Percentiles rank a stretch among this genome's conserved stretches.
Conservation (phyloP, 179 eudicot genomes). For the Beta corolliflora region DNA sequence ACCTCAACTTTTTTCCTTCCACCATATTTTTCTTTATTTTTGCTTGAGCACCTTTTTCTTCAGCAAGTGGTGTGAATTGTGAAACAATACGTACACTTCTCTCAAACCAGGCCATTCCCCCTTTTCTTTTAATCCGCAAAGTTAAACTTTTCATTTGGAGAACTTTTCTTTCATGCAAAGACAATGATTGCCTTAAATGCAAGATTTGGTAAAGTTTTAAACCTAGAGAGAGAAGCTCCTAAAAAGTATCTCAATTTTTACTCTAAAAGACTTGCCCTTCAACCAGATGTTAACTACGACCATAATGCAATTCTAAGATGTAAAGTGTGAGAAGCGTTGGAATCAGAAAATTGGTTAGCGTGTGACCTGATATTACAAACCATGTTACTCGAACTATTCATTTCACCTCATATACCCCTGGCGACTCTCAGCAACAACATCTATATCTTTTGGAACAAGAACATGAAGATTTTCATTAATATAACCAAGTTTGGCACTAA, state of each 20-base stretch:
- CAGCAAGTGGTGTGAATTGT: too few species aligned
- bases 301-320: too few species aligned
- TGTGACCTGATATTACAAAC: too few species aligned
- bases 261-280: not conserved
- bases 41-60: too few species aligned
- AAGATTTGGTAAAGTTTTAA: not conserved
- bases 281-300: not conserved
- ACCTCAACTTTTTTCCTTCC: not conserved
- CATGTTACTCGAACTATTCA: not conserved
- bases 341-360: too few species aligned
- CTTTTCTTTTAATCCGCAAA: not conserved
- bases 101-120: too few species aligned
- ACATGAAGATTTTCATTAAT: not conserved
- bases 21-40: too few species aligned
- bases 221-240: not conserved
- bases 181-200: not conserved
- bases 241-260: too few species aligned
- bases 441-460: not conserved
- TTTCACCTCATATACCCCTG: not conserved
- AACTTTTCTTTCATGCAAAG: not conserved
- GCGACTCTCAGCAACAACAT: not conserved
- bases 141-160: not conserved
- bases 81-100: too few species aligned
- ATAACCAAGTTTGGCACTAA: not conserved
- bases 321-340: too few species aligned